Evolutionary conservation across 2,329 filamentous ascomycete species (phyloP).

Genomic region (Monosporascus sp.): DNA sequence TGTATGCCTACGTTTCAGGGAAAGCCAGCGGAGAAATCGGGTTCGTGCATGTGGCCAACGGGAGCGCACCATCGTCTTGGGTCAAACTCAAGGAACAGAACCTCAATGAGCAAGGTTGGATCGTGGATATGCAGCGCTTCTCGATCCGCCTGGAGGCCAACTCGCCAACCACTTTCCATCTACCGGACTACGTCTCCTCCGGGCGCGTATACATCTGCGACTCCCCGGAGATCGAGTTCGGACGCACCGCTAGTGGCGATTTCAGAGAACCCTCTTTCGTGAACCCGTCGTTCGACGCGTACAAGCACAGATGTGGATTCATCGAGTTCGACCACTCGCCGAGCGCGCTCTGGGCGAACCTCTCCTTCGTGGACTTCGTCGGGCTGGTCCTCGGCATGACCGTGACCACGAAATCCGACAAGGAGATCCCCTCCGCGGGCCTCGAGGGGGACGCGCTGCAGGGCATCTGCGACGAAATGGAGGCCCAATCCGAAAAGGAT

Average conservation of each 20-base stretch:
- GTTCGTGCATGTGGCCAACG: no score
- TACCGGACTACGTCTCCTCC: no score
- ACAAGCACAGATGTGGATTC: slow-evolving; percentile 17
- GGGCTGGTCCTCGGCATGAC: slow-evolving; percentile 27
- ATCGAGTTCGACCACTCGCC: slow-evolving; percentile 16
- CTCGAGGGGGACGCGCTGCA: slow-evolving; percentile 46
- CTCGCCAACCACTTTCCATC: no score
- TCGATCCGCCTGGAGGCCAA: no score
- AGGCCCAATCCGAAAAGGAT: slow-evolving; percentile 44
- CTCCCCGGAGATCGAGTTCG: slow-evolving; percentile 11
- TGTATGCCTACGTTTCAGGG: no score
- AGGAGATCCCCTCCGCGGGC: slow-evolving; percentile 34
- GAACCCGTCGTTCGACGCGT: slow-evolving; percentile 11
- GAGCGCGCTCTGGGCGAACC: slow-evolving; percentile 15
- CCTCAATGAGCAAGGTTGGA: no score
- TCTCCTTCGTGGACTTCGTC: slow-evolving; percentile 24
- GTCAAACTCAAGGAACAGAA: no score
- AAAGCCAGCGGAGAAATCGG: no score
- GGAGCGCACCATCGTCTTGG: no score
- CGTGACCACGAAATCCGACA: slow-evolving; percentile 31
- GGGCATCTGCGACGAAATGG: slow-evolving; percentile 45
- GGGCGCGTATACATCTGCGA: slow-evolving; percentile 25
- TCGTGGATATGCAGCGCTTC: no score
- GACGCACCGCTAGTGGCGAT: slow-evolving; percentile 13
- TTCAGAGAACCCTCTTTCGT: slow-evolving; percentile 26